Evolutionary conservation across 805 yeast species (phyloP).

Genomic region (Komagataella pastoris): DNA sequence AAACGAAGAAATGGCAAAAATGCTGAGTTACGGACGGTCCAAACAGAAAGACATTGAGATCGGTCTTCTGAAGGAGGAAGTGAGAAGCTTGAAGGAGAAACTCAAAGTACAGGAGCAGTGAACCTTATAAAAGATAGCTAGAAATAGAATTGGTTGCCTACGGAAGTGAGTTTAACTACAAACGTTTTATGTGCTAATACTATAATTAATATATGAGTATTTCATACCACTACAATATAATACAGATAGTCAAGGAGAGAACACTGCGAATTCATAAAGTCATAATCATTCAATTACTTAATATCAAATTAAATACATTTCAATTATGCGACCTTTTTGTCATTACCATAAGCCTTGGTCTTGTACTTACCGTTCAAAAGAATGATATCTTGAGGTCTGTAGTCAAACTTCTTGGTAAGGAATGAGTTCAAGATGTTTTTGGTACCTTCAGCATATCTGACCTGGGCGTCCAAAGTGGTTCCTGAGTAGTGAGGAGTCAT

Average conservation of each 20-base stretch:
- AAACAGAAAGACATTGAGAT: slow-evolving; percentile 59
- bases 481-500: slow-evolving; percentile 81
- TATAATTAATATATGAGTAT: neutral
- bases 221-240: too few species aligned
- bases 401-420: slow-evolving; percentile 49
- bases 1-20: slow-evolving; percentile 54
- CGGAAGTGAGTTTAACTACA: neutral
- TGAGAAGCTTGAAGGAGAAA: slow-evolving; percentile 28
- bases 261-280: neutral
- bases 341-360: slow-evolving; percentile 57
- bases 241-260: neutral
- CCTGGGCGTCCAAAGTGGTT: slow-evolving; percentile 70
- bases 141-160: neutral
- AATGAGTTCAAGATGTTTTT: slow-evolving; percentile 50
- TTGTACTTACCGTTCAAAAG: slow-evolving; percentile 61
- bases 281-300: neutral
- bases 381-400: slow-evolving; percentile 66
- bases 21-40: slow-evolving; percentile 66
- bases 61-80: slow-evolving; percentile 41
- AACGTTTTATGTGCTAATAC: neutral
- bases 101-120: slow-evolving; percentile 7
- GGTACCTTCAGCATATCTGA: slow-evolving; percentile 59
- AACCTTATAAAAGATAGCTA: neutral
- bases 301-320: neutral
- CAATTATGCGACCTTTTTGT: slow-evolving; percentile 16